A percentile compares a stretch with the other conserved stretches of the same genome.
Evolutionary conservation across 2,329 filamentous ascomycete species (phyloP).

Genomic region (Xylaria sp.): DNA sequence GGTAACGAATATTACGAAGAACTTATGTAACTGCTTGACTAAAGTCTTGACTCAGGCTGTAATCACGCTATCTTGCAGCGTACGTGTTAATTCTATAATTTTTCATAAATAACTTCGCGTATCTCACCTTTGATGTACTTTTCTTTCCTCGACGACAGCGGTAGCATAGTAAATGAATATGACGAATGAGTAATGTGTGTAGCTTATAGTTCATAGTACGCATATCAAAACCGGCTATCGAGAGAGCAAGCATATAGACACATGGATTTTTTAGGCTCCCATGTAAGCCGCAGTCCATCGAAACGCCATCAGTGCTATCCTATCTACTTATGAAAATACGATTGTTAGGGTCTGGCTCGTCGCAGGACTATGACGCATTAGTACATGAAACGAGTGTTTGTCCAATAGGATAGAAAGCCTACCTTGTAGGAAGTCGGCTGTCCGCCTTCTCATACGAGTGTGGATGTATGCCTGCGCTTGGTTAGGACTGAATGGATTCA

Average conservation of each 20-base stretch:
- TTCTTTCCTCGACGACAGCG: too few species aligned
- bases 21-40: background rate
- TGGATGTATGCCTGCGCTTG: constrained; percentile 83
- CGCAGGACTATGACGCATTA: constrained; percentile 76
- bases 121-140: too few species aligned
- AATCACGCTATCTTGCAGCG: too few species aligned
- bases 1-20: background rate
- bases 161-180: background rate
- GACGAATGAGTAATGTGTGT: background rate
- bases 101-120: too few species aligned
- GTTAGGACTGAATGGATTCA: constrained; percentile 25
- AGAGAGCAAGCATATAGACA: background rate
- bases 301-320: background rate
- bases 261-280: background rate
- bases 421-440: constrained; percentile 98
- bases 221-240: background rate
- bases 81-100: too few species aligned
- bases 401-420: constrained; percentile 52
- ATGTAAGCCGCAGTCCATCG: background rate
- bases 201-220: background rate
- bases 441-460: constrained; percentile 96
- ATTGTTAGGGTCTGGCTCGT: constrained; percentile 74
- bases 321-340: background rate
- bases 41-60: background rate
- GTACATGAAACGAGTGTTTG: constrained; percentile 31